phyloP scores from a whole-genome alignment of 2,329 filamentous ascomycete genomes.

The Ceratocystis alfenasii region DNA sequence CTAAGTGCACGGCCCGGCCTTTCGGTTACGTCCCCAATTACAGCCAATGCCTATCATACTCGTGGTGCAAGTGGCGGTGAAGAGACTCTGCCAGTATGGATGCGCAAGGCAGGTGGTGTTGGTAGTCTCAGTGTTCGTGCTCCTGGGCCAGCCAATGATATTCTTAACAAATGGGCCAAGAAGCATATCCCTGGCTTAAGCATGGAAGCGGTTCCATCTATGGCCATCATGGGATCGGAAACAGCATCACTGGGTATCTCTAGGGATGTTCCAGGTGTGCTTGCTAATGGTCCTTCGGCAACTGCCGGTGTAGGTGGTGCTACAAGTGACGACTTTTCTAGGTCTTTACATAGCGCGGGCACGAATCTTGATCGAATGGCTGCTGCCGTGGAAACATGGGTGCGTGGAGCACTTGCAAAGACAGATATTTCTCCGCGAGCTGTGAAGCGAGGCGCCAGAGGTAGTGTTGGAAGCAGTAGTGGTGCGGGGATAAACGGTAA shows the following conservation, averaged over 20 bases:
- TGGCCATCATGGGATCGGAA: conserved; percentile 52
- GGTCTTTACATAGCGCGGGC: conserved; percentile 31
- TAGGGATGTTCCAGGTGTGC: conserved; percentile 30
- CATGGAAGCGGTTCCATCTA: conserved; percentile 54
- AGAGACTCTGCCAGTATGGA: conserved; percentile 43
- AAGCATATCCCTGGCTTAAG: conserved; percentile 71
- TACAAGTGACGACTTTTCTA: conserved; percentile 9
- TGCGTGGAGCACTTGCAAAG: conserved; percentile 66
- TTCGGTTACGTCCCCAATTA: not conserved
- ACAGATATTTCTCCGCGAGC: conserved; percentile 27
- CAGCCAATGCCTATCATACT: not conserved
- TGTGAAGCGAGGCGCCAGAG: not conserved
- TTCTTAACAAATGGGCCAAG: conserved; percentile 70
- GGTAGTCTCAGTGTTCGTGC: conserved; percentile 65
- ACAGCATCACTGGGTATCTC: conserved; percentile 46
- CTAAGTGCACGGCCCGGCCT: conserved; percentile 29
- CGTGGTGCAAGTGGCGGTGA: conserved; percentile 13
- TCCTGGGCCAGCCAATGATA: conserved; percentile 73
- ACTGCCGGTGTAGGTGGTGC: conserved; percentile 27
- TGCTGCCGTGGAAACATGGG: conserved; percentile 78
- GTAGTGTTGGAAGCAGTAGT: not conserved
- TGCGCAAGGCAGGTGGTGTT: conserved; percentile 77
- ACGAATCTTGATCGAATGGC: conserved; percentile 67
- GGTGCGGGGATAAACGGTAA: conserved; percentile 27
- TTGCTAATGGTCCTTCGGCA: conserved; percentile 40